These are phyloP conservation scores for Phytophthora uliginosa DNA, from an alignment of 352 stramenopile genomes.

Conservation along the genomic window DNA sequence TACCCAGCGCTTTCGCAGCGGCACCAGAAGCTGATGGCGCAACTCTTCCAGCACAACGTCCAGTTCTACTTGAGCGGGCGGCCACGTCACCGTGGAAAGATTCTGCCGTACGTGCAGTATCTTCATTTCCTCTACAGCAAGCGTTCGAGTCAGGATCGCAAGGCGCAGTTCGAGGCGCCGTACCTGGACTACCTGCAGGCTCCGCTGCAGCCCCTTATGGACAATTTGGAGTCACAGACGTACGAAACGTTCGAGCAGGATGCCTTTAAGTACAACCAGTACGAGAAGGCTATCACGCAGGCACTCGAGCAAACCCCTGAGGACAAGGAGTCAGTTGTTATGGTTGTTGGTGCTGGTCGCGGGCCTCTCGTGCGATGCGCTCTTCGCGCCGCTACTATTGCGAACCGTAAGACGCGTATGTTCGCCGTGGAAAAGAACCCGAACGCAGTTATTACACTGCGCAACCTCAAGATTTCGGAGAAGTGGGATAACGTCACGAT, in stretches of 20 bases:
- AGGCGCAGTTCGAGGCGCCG: conserved; percentile 92
- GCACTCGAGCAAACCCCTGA: conserved; percentile 70
- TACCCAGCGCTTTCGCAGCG: conserved; percentile 95
- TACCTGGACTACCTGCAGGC: conserved; percentile 98
- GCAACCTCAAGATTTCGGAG: conserved; percentile 88
- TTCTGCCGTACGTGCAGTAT: conserved; percentile 95
- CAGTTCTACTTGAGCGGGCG: conserved; percentile 91
- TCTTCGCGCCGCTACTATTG: conserved; percentile 73
- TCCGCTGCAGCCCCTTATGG: conserved; percentile 97
- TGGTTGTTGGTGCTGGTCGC: conserved; percentile 95
- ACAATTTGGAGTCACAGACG: conserved; percentile 99
- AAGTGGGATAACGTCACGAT: conserved; percentile 91
- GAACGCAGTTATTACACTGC: conserved; percentile 97
- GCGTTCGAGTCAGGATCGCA: conserved; percentile 64
- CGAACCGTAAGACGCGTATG: conserved; percentile 86
- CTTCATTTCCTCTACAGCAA: conserved; percentile 94
- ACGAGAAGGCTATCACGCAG: conserved; percentile 94
- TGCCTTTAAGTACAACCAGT: conserved; percentile 98
- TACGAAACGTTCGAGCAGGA: conserved; percentile 99
- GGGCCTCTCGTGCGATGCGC: conserved; percentile 95
- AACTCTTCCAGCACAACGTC: conserved; percentile 84
- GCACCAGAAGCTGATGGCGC: conserved; percentile 89
- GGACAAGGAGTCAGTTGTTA: conserved; percentile 83
- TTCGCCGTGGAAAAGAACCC: conserved; percentile 99
- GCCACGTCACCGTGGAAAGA: conserved; percentile 70